phyloP scores from a whole-genome alignment of 371 early-diverging fungal genomes.

The Apophysomyces variabilis region DNA sequence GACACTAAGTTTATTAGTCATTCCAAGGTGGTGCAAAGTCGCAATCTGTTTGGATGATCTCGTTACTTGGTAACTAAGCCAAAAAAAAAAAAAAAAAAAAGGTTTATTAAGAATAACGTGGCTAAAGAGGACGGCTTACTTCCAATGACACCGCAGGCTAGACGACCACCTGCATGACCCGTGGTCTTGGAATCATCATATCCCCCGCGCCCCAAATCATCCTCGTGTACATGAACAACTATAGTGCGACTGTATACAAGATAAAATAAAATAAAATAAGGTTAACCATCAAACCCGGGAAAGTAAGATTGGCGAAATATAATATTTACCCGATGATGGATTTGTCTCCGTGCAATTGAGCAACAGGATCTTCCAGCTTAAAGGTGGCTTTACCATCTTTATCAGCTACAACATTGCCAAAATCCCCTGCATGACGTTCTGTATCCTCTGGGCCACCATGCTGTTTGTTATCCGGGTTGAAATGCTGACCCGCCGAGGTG shows the following conservation, averaged over 20 bases:
- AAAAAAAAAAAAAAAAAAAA: too few relatives aligned
- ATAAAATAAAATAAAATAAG: background rate
- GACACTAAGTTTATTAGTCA: too few relatives aligned
- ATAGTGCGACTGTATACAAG: constrained; percentile 68
- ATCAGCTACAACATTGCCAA: constrained; percentile 79
- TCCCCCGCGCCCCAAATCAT: constrained; percentile 83
- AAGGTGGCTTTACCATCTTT: constrained; percentile 64
- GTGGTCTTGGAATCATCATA: constrained; percentile 79
- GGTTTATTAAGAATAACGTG: too few relatives aligned
- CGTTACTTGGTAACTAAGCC: too few relatives aligned
- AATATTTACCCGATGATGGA: constrained; percentile 73
- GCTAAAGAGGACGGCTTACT: background rate
- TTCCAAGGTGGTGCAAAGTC: too few relatives aligned
- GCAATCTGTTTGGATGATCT: too few relatives aligned
- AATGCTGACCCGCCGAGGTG: constrained; percentile 85
- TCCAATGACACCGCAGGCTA: constrained; percentile 92
- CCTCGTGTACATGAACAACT: constrained; percentile 83
- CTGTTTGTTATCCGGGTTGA: constrained; percentile 78
- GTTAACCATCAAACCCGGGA: background rate
- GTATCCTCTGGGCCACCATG: constrained; percentile 82
- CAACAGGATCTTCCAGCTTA: constrained; percentile 63
- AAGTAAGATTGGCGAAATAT: too few relatives aligned
- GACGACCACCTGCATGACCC: constrained; percentile 87
- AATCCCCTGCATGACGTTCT: constrained; percentile 88
- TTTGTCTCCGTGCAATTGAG: constrained; percentile 80